phyloP scores from a whole-genome alignment of 129 eudicot species.

The Flaveria ramosissima region DNA sequence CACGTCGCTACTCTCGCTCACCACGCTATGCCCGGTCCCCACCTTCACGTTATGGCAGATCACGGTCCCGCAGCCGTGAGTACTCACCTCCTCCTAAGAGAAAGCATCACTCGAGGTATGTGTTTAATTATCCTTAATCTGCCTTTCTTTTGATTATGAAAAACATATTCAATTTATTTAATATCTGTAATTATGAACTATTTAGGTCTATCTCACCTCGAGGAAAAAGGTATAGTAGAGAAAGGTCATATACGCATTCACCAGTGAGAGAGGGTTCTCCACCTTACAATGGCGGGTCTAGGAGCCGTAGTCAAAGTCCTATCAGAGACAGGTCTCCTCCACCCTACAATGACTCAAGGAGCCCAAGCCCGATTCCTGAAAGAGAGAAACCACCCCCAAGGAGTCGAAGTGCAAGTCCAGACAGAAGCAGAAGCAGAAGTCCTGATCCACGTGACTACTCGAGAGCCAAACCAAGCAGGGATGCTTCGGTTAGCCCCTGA shows the following conservation, averaged over 20 bases:
- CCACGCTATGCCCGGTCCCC: slow-evolving; percentile 13
- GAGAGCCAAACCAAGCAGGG: slow-evolving; percentile 21
- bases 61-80: slow-evolving; percentile 28
- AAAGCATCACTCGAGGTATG: slow-evolving; percentile 29
- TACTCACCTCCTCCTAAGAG: slow-evolving; percentile 30
- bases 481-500: slow-evolving; percentile 30
- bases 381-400: slow-evolving; percentile 7
- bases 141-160: background rate
- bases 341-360: slow-evolving; percentile 25
- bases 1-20: slow-evolving; percentile 23
- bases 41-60: slow-evolving; percentile 27
- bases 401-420: slow-evolving; percentile 1
- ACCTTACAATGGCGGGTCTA: slow-evolving; percentile 26
- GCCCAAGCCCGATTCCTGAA: slow-evolving; percentile 21
- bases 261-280: slow-evolving; percentile 32
- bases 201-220: slow-evolving; percentile 22
- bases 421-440: slow-evolving; percentile 13
- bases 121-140: background rate
- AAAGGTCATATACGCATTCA: slow-evolving; percentile 20
- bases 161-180: background rate
- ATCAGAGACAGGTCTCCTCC: slow-evolving; percentile 28
- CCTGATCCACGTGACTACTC: slow-evolving; percentile 21
- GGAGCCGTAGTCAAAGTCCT: slow-evolving; percentile 28
- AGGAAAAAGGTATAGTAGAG: slow-evolving; percentile 22
- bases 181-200: background rate